phyloP scores from a whole-genome alignment of 2,329 filamentous ascomycete species.

The Sphaerostilbella broomeana region DNA sequence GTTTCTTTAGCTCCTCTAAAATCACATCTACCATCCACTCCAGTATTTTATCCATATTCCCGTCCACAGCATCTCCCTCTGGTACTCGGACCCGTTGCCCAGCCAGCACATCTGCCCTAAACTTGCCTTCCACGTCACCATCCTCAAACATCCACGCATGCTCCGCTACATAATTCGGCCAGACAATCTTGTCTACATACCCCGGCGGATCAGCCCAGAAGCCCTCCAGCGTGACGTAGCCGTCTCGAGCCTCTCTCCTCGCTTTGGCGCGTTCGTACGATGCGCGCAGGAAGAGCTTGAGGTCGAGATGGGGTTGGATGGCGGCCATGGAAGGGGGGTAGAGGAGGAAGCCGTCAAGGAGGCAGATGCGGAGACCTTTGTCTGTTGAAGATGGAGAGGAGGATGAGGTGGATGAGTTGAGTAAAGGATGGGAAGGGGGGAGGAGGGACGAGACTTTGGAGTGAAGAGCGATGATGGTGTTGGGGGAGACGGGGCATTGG shows the following conservation, averaged over 20 bases:
- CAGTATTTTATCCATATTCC: conserved; percentile 55
- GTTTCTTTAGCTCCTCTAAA: conserved; percentile 39
- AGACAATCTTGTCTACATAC: conserved; percentile 90
- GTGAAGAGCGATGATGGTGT: conserved; percentile 40
- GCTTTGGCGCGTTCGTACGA: conserved; percentile 56
- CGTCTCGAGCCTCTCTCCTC: conserved; percentile 60
- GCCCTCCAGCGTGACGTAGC: conserved; percentile 76
- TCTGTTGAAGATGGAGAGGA: too few relatives aligned
- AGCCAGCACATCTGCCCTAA: conserved; percentile 41
- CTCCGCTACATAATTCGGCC: conserved; percentile 84
- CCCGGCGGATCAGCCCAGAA: conserved; percentile 95
- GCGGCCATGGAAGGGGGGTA: conserved; percentile 54
- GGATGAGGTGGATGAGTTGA: conserved; percentile 18
- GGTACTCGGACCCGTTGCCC: conserved; percentile 44
- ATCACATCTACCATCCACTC: conserved; percentile 63
- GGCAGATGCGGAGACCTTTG: conserved; percentile 56
- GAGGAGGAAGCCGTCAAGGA: conserved; percentile 86
- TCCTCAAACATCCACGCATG: conserved; percentile 74
- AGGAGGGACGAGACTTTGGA: conserved; percentile 43
- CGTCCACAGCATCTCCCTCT: conserved; percentile 38
- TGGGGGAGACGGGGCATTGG: conserved; percentile 43
- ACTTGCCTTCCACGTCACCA: conserved; percentile 56
- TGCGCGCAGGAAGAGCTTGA: conserved; percentile 72
- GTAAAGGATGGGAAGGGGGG: conserved; percentile 35
- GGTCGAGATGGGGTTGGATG: conserved; percentile 57